phyloP scores from a whole-genome alignment of 2,329 filamentous ascomycete species.

The Alternaria conjuncta region DNA sequence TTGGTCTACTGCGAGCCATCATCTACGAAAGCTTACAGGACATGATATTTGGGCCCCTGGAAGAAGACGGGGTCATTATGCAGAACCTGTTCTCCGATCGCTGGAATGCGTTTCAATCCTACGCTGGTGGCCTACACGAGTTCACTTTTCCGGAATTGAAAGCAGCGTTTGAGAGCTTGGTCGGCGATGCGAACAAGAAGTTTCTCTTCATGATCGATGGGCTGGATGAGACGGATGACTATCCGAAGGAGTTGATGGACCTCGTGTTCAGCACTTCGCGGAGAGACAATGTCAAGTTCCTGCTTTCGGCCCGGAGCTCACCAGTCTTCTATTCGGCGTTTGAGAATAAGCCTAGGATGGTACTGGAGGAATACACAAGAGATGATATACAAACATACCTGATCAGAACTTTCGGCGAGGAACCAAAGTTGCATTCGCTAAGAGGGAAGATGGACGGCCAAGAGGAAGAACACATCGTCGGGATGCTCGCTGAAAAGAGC shows the following conservation, averaged over 20 bases:
- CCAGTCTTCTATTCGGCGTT: conserved; percentile 31
- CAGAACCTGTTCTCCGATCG: conserved; percentile 35
- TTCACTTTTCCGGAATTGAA: conserved; percentile 31
- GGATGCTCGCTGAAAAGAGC: conserved; percentile 30
- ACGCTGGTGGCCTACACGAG: conserved; percentile 32
- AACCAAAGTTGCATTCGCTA: conserved; percentile 22
- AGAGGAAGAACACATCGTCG: conserved; percentile 29
- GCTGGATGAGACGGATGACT: conserved; percentile 38
- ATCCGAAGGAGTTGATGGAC: conserved; percentile 28
- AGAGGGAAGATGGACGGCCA: conserved; percentile 27
- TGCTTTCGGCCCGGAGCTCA: conserved; percentile 37
- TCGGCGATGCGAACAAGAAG: conserved; percentile 36
- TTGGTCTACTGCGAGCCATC: conserved; percentile 33
- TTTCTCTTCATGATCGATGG: conserved; percentile 44
- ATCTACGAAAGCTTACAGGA: conserved; percentile 42
- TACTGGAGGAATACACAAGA: conserved; percentile 30
- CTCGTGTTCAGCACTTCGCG: conserved; percentile 23
- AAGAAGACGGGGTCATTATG: conserved; percentile 31
- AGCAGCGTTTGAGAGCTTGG: conserved; percentile 33
- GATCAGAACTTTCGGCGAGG: conserved; percentile 5
- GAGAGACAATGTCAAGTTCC: conserved; percentile 41
- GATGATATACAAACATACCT: conserved; percentile 29
- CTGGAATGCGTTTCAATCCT: conserved; percentile 39
- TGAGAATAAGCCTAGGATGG: conserved; percentile 26
- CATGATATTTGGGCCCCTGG: conserved; percentile 39